Conservation (phyloP, 345 rosid genomes). For the Syzygium aqueum region DNA sequence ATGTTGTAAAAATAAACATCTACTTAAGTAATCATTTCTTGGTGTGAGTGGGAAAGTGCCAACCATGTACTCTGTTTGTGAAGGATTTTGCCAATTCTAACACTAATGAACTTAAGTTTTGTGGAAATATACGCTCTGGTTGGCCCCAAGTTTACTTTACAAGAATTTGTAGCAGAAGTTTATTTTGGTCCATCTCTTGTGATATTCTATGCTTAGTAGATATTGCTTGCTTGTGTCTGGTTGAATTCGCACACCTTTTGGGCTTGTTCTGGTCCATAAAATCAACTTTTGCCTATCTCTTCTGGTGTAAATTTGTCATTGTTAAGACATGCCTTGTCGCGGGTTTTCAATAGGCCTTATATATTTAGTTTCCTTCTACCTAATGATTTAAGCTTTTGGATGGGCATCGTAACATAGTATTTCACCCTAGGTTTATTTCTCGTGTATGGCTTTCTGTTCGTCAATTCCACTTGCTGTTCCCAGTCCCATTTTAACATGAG, state of each 20-base stretch:
- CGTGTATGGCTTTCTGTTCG: neutral
- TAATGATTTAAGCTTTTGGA: neutral
- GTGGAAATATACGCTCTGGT: neutral
- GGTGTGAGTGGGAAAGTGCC: neutral
- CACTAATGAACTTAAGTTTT: neutral
- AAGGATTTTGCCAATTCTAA: neutral
- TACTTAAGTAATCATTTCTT: neutral
- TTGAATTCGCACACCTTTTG: neutral
- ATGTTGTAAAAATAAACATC: neutral
- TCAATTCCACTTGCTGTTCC: neutral
- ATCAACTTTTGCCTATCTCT: neutral
- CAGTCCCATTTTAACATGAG: neutral
- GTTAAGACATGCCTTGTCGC: neutral
- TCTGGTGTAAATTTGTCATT: neutral
- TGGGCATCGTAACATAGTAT: neutral
- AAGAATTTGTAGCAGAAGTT: neutral
- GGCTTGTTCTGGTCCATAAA: neutral
- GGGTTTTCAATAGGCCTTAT: neutral
- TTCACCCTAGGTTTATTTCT: neutral
- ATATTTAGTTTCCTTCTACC: neutral
- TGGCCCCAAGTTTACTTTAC: neutral
- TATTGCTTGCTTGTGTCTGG: neutral
- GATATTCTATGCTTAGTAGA: neutral
- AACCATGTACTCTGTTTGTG: neutral
- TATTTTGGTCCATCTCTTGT: neutral